Conservation (phyloP, 2,329 filamentous ascomycete species). For the Neofusicoccum sp. region DNA sequence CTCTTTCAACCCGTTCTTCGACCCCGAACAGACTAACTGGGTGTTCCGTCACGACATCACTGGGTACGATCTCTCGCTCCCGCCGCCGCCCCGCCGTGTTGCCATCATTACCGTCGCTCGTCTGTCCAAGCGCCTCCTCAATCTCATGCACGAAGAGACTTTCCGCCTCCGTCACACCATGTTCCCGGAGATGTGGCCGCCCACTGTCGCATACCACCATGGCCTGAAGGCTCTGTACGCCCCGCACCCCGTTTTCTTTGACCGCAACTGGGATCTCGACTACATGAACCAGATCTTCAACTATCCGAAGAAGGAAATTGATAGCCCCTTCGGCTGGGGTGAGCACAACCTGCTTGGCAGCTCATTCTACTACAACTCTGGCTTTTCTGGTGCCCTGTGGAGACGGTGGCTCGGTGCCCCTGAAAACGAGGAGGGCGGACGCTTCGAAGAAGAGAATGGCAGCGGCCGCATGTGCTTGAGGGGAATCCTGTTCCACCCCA, state of each 20-base stretch:
- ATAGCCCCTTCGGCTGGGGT: conserved; percentile 54
- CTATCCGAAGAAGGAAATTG: conserved; percentile 47
- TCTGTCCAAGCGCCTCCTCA: conserved; percentile 69
- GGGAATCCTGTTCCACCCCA: conserved; percentile 50
- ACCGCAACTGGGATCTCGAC: conserved; percentile 66
- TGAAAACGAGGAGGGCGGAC: conserved; percentile 48
- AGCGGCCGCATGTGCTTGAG: conserved; percentile 52
- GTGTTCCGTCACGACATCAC: conserved; percentile 69
- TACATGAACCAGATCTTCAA: conserved; percentile 53
- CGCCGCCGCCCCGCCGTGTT: conserved; percentile 68
- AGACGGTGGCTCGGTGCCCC: conserved; percentile 52
- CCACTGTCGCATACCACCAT: conserved; percentile 73
- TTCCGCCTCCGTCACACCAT: conserved; percentile 70
- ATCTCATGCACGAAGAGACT: conserved; percentile 78
- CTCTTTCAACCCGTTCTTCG: conserved; percentile 78
- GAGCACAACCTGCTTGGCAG: conserved; percentile 55
- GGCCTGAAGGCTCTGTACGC: conserved; percentile 78
- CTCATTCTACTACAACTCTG: conserved; percentile 55
- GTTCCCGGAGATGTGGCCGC: conserved; percentile 78
- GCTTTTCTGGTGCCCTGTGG: conserved; percentile 52
- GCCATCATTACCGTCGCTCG: conserved; percentile 80
- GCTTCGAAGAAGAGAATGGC: conserved; percentile 46
- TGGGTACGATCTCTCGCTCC: conserved; percentile 60
- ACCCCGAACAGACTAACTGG: conserved; percentile 73
- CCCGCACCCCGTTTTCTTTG: conserved; percentile 78